These are phyloP conservation scores for Talaromyces rugulosus DNA, from an alignment of 2,329 filamentous ascomycete species.

Conservation along the genomic window DNA sequence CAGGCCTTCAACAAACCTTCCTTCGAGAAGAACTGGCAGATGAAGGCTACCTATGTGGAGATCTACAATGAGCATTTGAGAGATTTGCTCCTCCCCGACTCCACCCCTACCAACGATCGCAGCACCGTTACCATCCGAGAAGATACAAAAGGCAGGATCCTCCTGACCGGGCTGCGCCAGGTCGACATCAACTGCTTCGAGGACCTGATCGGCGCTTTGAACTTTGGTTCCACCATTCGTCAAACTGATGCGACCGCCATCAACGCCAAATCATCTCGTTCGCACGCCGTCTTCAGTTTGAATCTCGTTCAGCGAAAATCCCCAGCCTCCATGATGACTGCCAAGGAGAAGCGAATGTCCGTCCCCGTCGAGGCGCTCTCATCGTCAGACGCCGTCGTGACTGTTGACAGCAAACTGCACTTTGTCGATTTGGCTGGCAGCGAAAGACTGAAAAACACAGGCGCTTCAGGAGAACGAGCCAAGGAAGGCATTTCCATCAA, in stretches of 20 bases:
- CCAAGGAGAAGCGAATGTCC: conserved; percentile 78
- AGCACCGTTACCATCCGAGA: conserved; percentile 84
- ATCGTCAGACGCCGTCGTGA: conserved; percentile 61
- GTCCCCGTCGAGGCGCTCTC: conserved; percentile 78
- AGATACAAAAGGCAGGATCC: conserved; percentile 88
- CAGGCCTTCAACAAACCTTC: conserved; percentile 41
- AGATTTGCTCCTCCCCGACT: conserved; percentile 79
- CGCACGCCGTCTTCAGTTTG: conserved; percentile 93
- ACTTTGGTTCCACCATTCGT: conserved; percentile 88
- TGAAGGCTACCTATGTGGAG: conserved; percentile 89
- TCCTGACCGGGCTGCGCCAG: conserved; percentile 84
- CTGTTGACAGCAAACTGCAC: conserved; percentile 95
- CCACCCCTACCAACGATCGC: conserved; percentile 65
- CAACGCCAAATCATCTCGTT: conserved; percentile 95
- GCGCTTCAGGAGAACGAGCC: conserved; percentile 87
- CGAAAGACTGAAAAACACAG: conserved; percentile 94
- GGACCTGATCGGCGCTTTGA: conserved; percentile 81
- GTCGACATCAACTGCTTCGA: conserved; percentile 87
- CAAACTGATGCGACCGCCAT: conserved; percentile 97
- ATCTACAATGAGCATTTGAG: conserved; percentile 97
- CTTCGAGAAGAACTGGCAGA: conserved; percentile 74
- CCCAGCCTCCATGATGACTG: conserved; percentile 40
- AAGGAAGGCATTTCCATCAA: conserved; percentile 98
- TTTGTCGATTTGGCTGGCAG: conserved; percentile 98
- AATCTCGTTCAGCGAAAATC: conserved; percentile 80